Evolutionary conservation across 2,329 filamentous ascomycete genomes (phyloP).

Genomic region (Aspergillus pseudoviridinutans): DNA sequence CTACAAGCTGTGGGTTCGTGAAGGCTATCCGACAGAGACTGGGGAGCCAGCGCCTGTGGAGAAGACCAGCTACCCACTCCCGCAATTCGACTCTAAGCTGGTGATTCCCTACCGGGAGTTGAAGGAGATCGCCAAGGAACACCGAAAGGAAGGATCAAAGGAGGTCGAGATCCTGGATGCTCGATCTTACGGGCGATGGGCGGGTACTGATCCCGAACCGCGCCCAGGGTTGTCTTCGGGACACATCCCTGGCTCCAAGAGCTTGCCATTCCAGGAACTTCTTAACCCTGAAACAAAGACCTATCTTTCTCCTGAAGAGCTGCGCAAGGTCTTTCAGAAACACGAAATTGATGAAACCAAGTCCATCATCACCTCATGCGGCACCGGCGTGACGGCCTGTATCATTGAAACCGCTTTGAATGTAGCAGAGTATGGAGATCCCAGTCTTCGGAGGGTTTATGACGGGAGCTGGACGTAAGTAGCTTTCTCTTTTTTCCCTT

Average conservation of each 20-base stretch:
- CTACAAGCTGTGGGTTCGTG: slow-evolving; percentile 87
- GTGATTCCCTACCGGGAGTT: slow-evolving; percentile 82
- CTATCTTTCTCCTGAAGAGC: slow-evolving; percentile 66
- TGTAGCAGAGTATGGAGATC: slow-evolving; percentile 68
- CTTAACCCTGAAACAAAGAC: slow-evolving; percentile 81
- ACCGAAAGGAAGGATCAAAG: slow-evolving; percentile 77
- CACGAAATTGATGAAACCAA: slow-evolving; percentile 74
- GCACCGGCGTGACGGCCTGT: slow-evolving; percentile 89
- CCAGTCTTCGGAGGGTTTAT: slow-evolving; percentile 71
- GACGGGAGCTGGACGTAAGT: slow-evolving; percentile 98
- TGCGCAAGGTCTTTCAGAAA: slow-evolving; percentile 71
- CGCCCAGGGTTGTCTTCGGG: slow-evolving; percentile 81
- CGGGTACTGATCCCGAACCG: slow-evolving; percentile 79
- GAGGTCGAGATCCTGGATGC: slow-evolving; percentile 88
- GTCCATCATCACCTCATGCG: slow-evolving; percentile 83
- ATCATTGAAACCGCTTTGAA: slow-evolving; percentile 83
- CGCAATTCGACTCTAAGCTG: slow-evolving; percentile 59
- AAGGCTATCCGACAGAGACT: slow-evolving; percentile 77
- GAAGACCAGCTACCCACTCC: slow-evolving; percentile 43
- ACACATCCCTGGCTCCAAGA: slow-evolving; percentile 86
- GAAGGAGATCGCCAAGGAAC: slow-evolving; percentile 67
- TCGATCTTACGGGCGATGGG: slow-evolving; percentile 72
- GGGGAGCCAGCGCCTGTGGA: slow-evolving; percentile 48
- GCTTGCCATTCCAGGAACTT: slow-evolving; percentile 72
- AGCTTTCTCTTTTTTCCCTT: not conserved